A percentile compares a stretch with the other conserved stretches of the same genome.
Conservation (phyloP, 2,329 filamentous ascomycete species). For the Diaporthe destruens region DNA sequence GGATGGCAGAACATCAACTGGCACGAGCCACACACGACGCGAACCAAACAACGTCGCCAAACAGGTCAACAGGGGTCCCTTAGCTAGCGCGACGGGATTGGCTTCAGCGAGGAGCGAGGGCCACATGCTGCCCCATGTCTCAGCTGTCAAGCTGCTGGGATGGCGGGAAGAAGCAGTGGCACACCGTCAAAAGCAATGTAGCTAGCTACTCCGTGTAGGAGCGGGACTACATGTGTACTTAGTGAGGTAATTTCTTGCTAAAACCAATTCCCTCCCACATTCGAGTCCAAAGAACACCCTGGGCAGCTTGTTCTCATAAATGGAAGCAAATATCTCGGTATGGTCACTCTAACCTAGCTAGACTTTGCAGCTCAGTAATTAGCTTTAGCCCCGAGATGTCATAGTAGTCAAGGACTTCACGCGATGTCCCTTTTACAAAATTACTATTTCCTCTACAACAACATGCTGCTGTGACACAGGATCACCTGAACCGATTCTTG, state of each 20-base stretch:
- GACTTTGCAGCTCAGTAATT: neutral
- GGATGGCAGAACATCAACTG: slow-evolving; percentile 26
- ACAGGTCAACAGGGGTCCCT: slow-evolving; percentile 34
- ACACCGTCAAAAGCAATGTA: neutral
- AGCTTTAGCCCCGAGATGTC: no score
- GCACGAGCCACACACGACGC: slow-evolving; percentile 36
- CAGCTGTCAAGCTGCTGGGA: slow-evolving; percentile 19
- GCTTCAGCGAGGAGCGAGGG: slow-evolving; percentile 18
- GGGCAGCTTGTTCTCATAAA: neutral
- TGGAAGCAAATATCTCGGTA: neutral
- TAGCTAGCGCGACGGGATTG: slow-evolving; percentile 13
- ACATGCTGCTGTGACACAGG: no score
- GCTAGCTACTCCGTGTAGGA: no score
- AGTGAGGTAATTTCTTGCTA: neutral
- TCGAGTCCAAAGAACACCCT: no score
- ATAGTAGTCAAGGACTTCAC: no score
- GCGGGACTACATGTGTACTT: neutral
- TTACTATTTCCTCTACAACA: no score
- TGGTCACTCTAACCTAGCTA: neutral
- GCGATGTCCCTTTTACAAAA: no score
- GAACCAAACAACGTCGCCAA: slow-evolving; percentile 35
- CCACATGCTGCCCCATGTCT: slow-evolving; percentile 15
- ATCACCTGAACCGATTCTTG: no score
- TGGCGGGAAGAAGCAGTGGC: neutral
- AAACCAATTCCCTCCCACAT: no score